These are phyloP conservation scores for Colletotrichum sp. DNA, from an alignment of 2,329 filamentous ascomycete genomes.

Conservation along the genomic window DNA sequence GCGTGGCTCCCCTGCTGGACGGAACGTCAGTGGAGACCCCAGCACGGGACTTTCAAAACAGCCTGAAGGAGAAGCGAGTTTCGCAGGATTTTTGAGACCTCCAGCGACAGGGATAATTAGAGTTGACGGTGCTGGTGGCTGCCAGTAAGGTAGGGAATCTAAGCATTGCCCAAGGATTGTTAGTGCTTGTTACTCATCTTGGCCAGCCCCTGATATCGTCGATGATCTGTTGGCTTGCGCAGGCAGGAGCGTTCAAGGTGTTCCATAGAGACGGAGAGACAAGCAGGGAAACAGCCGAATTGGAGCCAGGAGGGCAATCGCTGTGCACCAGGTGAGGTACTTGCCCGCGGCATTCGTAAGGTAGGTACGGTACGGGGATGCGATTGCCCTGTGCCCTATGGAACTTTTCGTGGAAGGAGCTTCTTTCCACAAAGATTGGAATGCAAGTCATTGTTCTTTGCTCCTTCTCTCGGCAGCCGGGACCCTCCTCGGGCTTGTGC, in stretches of 20 bases:
- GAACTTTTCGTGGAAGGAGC: not conserved
- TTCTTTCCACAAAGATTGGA: not conserved
- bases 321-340: not conserved
- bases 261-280: not conserved
- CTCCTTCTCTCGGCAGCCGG: not conserved
- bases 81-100: conserved; percentile 32
- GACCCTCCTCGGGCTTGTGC: not conserved
- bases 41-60: conserved; percentile 33
- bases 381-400: not conserved
- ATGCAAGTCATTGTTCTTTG: conserved; percentile 1
- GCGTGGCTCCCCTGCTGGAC: not conserved
- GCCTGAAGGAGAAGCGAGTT: conserved; percentile 44
- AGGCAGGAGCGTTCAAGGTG: not conserved
- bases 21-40: conserved; percentile 3
- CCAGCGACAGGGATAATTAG: conserved; percentile 21
- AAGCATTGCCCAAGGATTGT: not conserved
- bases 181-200: not conserved
- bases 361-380: not conserved
- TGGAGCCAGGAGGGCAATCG: not conserved
- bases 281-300: not conserved
- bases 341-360: not conserved
- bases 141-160: not conserved
- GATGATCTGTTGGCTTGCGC: not conserved
- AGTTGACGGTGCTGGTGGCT: conserved; percentile 1
- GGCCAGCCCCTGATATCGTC: not conserved